Base-by-base conservation (phyloP, 1,139 yeast species). In the Hyphopichia wangnamkhiaoensis region DNA sequence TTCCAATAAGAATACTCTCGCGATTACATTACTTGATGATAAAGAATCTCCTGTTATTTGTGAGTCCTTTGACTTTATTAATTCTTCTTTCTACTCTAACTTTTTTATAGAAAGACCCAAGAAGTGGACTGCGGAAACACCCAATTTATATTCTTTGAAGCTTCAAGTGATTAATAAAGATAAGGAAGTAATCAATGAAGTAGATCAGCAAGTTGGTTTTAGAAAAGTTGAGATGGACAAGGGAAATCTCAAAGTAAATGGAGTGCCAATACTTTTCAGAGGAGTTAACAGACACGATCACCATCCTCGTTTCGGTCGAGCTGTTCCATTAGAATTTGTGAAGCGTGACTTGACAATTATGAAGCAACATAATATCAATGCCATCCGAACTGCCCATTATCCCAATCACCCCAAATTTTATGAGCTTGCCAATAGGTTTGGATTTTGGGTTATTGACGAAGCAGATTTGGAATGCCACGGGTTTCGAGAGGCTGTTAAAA, bases 381-480 rank as follows among this genome's bases (percentile, higher is more conserved):
- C 69, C 2, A 50, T 65, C 19, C 49, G 70, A 23, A 57, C 66
- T 18, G 57, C 68, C 2, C 70, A 65, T 44, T 64, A 65, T 34
- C 70, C 70, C 6, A 50, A 45, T 31, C 45, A 43, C 21, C 52
- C 53, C 7, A 40, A 40, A 17, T 41, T 50, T 33, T 51, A 51
- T 35, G 46, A 49, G 23, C 21, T 50, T n/a, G 43, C 54, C 1
- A 61, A 63, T 39, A 41, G 45, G 21, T 44, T 50, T 6, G 69
- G 69, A 4, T 52, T 64, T 24, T 64, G 63, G 53, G 65, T 64
- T n/a, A 47, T 64, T 24, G 66, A 62, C 38, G 70, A 64, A 44
- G 63, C 70, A 1, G 69, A 64, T 44, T 48, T 64, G 28, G 70
- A 64, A 41, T 59, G 66, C 37, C 70, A 64, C 44, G 70, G 70